These are phyloP conservation scores for Phialophora expanda DNA, from an alignment of 2,329 filamentous ascomycete species.

Conservation along the genomic window DNA sequence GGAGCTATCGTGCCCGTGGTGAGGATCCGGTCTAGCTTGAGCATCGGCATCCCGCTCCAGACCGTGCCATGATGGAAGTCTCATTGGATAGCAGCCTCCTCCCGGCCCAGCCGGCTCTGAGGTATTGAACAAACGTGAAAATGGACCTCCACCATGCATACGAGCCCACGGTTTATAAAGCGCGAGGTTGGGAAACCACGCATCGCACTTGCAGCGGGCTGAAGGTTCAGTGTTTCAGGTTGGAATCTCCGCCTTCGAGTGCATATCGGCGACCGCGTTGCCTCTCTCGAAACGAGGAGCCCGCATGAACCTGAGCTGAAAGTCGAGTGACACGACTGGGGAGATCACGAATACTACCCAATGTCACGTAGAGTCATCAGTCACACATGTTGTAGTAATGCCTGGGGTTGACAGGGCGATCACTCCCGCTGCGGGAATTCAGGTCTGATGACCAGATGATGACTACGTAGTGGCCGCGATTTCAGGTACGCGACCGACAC, in stretches of 20 bases:
- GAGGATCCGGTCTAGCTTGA: neutral
- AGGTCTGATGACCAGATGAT: neutral
- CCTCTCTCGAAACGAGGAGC: neutral
- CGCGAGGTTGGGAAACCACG: neutral
- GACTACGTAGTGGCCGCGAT: neutral
- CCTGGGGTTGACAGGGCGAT: constrained; percentile 6
- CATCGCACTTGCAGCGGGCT: neutral
- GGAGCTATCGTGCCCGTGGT: neutral
- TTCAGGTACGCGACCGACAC: neutral
- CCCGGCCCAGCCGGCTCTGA: neutral
- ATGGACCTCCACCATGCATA: neutral
- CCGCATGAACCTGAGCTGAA: neutral
- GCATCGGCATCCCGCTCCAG: neutral
- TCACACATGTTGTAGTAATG: neutral
- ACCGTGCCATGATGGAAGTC: neutral
- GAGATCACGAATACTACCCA: neutral
- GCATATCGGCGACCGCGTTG: neutral
- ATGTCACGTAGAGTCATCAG: neutral
- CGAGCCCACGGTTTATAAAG: neutral
- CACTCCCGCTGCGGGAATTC: neutral
- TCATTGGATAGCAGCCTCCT: neutral
- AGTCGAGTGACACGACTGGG: neutral
- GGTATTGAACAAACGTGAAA: neutral
- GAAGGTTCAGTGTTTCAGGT: constrained; percentile 5
- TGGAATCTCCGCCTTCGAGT: neutral